Base-by-base conservation (phyloP, 441 rosid genomes). In the Mallotus japonicus region DNA sequence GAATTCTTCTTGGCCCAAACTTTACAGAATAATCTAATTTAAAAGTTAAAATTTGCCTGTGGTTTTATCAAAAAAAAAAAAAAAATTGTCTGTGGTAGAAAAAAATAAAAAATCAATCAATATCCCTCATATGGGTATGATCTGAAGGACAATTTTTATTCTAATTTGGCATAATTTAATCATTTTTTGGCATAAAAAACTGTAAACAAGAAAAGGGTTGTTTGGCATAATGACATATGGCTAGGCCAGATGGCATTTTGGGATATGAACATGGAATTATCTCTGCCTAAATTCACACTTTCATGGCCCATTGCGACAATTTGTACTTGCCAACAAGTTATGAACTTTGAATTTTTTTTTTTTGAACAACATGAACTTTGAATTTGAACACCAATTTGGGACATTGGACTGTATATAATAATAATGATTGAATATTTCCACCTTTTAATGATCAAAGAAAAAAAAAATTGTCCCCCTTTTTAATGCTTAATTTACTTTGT, bases 31-130 rank as follows among this genome's bases (percentile, higher is more conserved):
- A 15, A 34, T 14, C 20, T n/a, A 62, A 34, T 62, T 16, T 17
- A 62, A 60, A 62, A 62, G 66, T 37, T 15, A 34, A 6, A 15
- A 34, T 62, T 62, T 62, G 66, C 66, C 14, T 9, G n/a, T n/a
- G n/a, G n/a, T n/a, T n/a, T n/a, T n/a, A n/a, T n/a, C n/a, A n/a
- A n/a, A n/a, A n/a, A n/a, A n/a, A n/a, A n/a, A n/a, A n/a, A n/a
- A n/a, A n/a, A n/a, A n/a, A n/a, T n/a, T n/a, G n/a, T n/a, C n/a
- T n/a, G n/a, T 44, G 17, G 42, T 14, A 13, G 44, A 40, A 12
- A 16, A 37, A n/a, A 15, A 37, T 2, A 2, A 42, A 63, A 9
- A 8, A 63, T 15, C 17, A 7, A 15, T 34, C 47, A 34, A 16
- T 5, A 37, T 2, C 16, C 22, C 40, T 37, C 3, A 34, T 12